phyloP scores from a whole-genome alignment of 2,329 filamentous ascomycete species.

The Aspergillus sp. region DNA sequence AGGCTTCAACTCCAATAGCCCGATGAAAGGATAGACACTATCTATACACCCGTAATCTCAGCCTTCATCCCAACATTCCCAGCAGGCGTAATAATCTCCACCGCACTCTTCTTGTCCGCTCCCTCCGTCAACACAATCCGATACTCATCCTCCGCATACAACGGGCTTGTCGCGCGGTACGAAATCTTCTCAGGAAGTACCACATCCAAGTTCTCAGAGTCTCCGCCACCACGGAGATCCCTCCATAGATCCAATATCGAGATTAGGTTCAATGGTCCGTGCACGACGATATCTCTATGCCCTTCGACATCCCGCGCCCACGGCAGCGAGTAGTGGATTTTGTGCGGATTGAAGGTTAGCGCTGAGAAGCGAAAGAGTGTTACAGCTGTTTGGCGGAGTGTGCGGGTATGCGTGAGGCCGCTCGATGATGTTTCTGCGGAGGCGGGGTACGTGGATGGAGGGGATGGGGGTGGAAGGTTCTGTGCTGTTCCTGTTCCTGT shows the following conservation, averaged over 20 bases:
- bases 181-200: constrained; percentile 42
- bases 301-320: constrained; percentile 46
- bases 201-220: constrained; percentile 11
- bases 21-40: too few species aligned
- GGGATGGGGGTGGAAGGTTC: constrained; percentile 3
- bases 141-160: constrained; percentile 52
- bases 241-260: constrained; percentile 46
- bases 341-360: constrained; percentile 46
- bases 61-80: constrained; percentile 40
- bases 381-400: constrained; percentile 37
- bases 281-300: constrained; percentile 44
- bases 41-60: constrained; percentile 25
- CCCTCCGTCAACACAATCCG: constrained; percentile 43
- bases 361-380: constrained; percentile 47
- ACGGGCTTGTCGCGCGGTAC: constrained; percentile 51
- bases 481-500: constrained; percentile 5
- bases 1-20: too few species aligned
- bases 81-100: constrained; percentile 35
- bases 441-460: constrained; percentile 5
- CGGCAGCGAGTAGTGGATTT: constrained; percentile 45
- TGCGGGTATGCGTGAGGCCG: constrained; percentile 29
- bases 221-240: constrained; percentile 29
- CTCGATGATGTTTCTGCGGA: constrained; percentile 22
- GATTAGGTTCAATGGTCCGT: constrained; percentile 45
- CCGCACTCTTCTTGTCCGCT: constrained; percentile 26